Conservation (phyloP, 768 basidiomycete species). For the Trametopsis cervina region DNA sequence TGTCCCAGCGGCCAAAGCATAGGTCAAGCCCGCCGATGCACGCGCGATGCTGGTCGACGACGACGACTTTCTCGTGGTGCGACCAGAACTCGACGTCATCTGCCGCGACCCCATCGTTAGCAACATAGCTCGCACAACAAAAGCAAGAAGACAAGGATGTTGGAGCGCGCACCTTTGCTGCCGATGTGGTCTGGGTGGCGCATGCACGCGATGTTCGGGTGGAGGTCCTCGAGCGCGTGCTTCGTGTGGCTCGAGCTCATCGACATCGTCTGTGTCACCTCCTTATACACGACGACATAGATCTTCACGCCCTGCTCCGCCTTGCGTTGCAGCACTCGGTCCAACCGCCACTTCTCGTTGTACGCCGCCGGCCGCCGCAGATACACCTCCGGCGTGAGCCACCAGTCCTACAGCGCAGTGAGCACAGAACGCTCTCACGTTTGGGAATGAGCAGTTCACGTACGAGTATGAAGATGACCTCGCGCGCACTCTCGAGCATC, state of each 20-base stretch:
- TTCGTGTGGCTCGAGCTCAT: slow-evolving; percentile 88
- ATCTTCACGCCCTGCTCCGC: slow-evolving; percentile 90
- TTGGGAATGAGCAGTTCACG: slow-evolving; percentile 9
- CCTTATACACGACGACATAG: slow-evolving; percentile 92
- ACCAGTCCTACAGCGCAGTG: slow-evolving; percentile 66
- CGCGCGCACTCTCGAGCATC: slow-evolving; percentile 73
- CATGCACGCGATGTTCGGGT: slow-evolving; percentile 84
- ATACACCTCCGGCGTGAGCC: slow-evolving; percentile 93
- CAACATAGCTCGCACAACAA: too few relatives aligned
- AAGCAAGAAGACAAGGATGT: too few relatives aligned
- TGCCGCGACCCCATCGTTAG: too few relatives aligned
- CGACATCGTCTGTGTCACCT: slow-evolving; percentile 89
- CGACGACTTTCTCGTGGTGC: slow-evolving; percentile 89
- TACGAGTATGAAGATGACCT: slow-evolving; percentile 85
- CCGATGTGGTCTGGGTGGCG: slow-evolving; percentile 90
- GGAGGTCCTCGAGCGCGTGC: slow-evolving; percentile 70
- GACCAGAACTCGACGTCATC: slow-evolving; percentile 85
- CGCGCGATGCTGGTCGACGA: slow-evolving; percentile 81
- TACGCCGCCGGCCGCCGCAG: slow-evolving; percentile 86
- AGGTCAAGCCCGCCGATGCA: slow-evolving; percentile 93
- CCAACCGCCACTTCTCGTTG: slow-evolving; percentile 85
- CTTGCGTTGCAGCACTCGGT: slow-evolving; percentile 77
- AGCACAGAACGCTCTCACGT: not conserved
- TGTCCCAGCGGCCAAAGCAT: slow-evolving; percentile 98
- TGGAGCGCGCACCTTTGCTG: slow-evolving; percentile 61